Conservation (phyloP, 345 rosid genomes). For the Hibiscus mutabilis region DNA sequence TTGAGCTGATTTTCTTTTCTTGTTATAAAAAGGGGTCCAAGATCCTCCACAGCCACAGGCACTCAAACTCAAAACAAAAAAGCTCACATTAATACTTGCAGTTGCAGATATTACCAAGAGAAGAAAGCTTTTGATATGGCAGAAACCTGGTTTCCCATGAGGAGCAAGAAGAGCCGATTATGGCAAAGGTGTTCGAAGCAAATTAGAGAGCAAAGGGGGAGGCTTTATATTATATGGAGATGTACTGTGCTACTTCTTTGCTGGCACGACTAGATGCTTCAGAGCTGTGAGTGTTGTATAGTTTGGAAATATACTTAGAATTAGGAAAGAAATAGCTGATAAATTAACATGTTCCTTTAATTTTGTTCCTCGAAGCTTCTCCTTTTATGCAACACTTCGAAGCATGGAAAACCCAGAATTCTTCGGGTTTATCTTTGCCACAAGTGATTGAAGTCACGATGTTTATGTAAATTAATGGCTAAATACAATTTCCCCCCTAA, state of each 20-base stretch:
- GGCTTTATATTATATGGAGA: slow-evolving; percentile 77
- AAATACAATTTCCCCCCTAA: too few species aligned
- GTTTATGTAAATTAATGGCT: too few species aligned
- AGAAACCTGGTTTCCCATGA: slow-evolving; percentile 18
- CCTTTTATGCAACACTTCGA: too few species aligned
- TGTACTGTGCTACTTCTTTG: slow-evolving; percentile 64
- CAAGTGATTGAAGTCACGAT: too few species aligned
- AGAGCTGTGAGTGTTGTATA: not conserved
- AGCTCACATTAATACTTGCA: not conserved
- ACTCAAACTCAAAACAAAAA: not conserved
- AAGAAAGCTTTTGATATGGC: not conserved
- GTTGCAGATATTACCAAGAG: not conserved
- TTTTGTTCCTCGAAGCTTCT: not conserved
- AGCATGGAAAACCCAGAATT: too few species aligned
- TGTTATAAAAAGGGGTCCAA: slow-evolving; percentile 1
- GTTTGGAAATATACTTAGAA: not conserved
- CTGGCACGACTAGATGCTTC: slow-evolving; percentile 43
- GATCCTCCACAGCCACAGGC: slow-evolving; percentile 6
- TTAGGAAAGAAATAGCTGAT: not conserved
- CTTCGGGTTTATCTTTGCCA: too few species aligned
- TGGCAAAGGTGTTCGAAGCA: slow-evolving; percentile 63
- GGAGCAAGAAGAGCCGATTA: slow-evolving; percentile 35
- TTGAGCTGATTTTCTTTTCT: not conserved
- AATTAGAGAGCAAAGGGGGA: slow-evolving; percentile 56
- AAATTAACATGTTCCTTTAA: not conserved